These are phyloP conservation scores for Chalciporus chontae DNA, from an alignment of 768 basidiomycete genomes.

Conservation along the genomic window DNA sequence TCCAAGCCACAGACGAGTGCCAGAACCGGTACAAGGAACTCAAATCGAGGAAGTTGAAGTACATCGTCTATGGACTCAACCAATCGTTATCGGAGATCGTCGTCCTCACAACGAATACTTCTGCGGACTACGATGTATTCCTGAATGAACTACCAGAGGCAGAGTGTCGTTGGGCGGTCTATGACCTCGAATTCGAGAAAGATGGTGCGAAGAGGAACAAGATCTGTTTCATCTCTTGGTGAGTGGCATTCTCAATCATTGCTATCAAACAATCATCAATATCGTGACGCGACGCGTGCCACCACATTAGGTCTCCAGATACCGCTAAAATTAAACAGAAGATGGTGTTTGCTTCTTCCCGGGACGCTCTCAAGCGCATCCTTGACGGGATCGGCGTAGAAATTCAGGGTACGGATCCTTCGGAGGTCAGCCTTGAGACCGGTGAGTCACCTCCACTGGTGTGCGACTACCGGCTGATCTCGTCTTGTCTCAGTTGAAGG, in stretches of 20 bases:
- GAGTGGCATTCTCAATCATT: constrained; percentile 32
- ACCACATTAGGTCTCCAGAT: constrained; percentile 73
- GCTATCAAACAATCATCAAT: not conserved
- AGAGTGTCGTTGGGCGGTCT: constrained; percentile 87
- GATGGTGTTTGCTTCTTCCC: constrained; percentile 92
- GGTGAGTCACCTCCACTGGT: constrained; percentile 43
- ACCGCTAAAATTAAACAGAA: constrained; percentile 81
- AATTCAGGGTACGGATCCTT: constrained; percentile 79
- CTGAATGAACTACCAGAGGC: constrained; percentile 64
- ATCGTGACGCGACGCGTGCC: not conserved
- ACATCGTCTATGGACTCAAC: constrained; percentile 77
- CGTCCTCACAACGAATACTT: constrained; percentile 60
- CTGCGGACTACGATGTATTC: constrained; percentile 67
- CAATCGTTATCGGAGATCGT: constrained; percentile 64
- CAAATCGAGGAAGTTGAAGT: constrained; percentile 59
- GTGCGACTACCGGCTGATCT: constrained; percentile 5
- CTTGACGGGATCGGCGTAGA: constrained; percentile 78
- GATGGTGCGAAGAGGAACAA: constrained; percentile 78
- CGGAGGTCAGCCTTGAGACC: constrained; percentile 66
- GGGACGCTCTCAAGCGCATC: constrained; percentile 67
- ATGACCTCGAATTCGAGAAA: constrained; percentile 83
- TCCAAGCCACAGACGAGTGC: constrained; percentile 57
- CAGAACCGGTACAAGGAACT: constrained; percentile 16
- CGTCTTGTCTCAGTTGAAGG: constrained; percentile 9
- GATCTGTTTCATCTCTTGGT: constrained; percentile 84